Base-by-base conservation (phyloP, 2,329 filamentous ascomycete genomes). In the Aspergillus texensis region DNA sequence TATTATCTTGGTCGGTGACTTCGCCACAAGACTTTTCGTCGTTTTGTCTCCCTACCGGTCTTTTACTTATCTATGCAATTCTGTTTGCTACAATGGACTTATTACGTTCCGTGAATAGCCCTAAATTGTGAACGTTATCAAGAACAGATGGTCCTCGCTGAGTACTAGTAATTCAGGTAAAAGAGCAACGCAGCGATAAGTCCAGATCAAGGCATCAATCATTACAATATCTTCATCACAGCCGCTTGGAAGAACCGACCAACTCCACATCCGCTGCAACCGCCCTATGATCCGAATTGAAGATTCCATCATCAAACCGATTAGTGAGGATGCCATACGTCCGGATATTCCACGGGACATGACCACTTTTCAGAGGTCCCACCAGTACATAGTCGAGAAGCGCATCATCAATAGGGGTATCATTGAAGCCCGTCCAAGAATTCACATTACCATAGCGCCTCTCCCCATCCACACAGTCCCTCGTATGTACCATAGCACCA, bases 341-440 rank as follows among this genome's bases (percentile, higher is more conserved):
- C 8, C 52, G 30, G 19, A 55, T n/a, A n/a, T 36, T 24, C 52
- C 52, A 55, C n/a, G 52, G 52, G n/a, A 55, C 52, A 39, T 39
- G 34, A 10, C 36, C 52, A 12, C 12, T 32, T 28, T 39, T 39
- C n/a, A 39, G 24, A 32, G 52, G 52, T 14, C 52, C 52, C 24
- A 55, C 52, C 21, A 55, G 52, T 12, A 55, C 21, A 24, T 55
- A 55, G 30, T 55, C 52, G 1, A 55, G 52, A 32, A 55, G 34
- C 4, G 52, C 52, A 55, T 55, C 52, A 39, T 55, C 52, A 55
- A 55, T 36, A 19, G 52, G 32, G 9, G n/a, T 36, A 39, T 39
- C 52, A 55, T 55, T 55, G 34, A 55, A 55, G 28, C 52, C 52
- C 32, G 52, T 55, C 52, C 52, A 55, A 28, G 52, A 55, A 41